These are phyloP conservation scores for Cladobotryum protrusum DNA, from an alignment of 2,329 filamentous ascomycete genomes.

Conservation along the genomic window DNA sequence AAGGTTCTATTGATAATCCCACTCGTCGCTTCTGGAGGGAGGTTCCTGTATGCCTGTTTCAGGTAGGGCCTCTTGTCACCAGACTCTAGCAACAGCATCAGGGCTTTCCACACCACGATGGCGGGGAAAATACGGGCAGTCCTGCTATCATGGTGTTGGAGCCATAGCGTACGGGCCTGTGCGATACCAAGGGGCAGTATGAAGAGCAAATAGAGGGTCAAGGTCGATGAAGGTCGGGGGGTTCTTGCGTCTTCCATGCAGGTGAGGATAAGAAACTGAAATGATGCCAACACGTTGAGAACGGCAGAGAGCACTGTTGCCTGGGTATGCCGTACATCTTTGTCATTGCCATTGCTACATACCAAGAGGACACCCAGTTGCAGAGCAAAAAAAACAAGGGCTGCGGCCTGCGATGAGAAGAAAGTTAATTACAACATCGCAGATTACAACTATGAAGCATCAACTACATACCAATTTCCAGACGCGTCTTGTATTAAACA, in stretches of 20 bases:
- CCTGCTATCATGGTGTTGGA: conserved; percentile 16
- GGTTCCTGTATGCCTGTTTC: conserved; percentile 12
- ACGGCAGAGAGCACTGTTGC: conserved; percentile 7
- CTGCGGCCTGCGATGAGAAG: not conserved
- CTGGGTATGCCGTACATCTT: conserved; percentile 2
- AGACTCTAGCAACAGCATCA: conserved; percentile 26
- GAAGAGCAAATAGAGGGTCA: conserved; percentile 24
- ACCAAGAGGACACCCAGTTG: conserved; percentile 1
- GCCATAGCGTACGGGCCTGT: conserved; percentile 25
- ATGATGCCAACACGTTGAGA: conserved; percentile 17
- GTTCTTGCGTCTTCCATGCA: conserved; percentile 26
- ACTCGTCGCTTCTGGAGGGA: conserved; percentile 26
- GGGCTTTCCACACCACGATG: conserved; percentile 19
- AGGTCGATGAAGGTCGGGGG: conserved; percentile 25
- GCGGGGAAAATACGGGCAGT: conserved; percentile 21
- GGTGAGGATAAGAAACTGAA: conserved; percentile 22
- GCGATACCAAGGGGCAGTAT: conserved; percentile 26
- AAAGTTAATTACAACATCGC: no score
- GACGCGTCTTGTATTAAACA: no score
- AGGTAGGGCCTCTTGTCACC: conserved; percentile 21
- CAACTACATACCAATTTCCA: no score
- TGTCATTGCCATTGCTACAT: not conserved
- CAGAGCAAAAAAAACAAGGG: not conserved
- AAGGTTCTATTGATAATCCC: conserved; percentile 27
- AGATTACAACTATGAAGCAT: no score